Conservation (phyloP, 192 early-diverging fungal species). For the Coemansia sp. region DNA sequence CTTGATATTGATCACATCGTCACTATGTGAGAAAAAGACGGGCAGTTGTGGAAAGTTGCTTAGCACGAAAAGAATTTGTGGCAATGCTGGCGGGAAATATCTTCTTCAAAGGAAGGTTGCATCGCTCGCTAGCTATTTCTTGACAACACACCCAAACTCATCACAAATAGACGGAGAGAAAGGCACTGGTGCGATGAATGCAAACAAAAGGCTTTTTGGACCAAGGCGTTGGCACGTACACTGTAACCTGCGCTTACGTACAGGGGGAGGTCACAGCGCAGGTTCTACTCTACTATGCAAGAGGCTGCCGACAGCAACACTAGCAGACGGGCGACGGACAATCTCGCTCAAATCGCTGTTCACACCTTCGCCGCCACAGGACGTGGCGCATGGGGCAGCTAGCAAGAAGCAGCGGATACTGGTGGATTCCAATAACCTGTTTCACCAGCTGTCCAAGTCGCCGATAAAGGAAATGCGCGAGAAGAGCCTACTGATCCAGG, state of each 20-base stretch:
- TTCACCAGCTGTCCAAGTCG: slow-evolving; percentile 68
- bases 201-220: not conserved
- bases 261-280: not conserved
- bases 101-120: not conserved
- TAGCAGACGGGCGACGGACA: slow-evolving; percentile 6
- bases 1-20: not conserved
- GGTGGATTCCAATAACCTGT: slow-evolving; percentile 57
- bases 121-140: not conserved
- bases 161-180: not conserved
- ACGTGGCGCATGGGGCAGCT: slow-evolving; percentile 4
- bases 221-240: not conserved
- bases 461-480: slow-evolving; percentile 67
- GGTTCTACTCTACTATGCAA: not conserved
- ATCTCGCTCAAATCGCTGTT: slow-evolving; percentile 54
- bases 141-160: not conserved
- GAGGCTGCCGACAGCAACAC: not conserved
- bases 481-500: slow-evolving; percentile 60
- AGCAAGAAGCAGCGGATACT: slow-evolving; percentile 21
- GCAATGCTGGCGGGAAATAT: not conserved
- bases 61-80: not conserved
- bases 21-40: not conserved
- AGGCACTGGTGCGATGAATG: not conserved
- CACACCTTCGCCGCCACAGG: slow-evolving; percentile 33
- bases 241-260: not conserved
- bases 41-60: not conserved